These are phyloP conservation scores for Geranium incanum DNA, from an alignment of 441 rosid genomes.

Conservation along the genomic window DNA sequence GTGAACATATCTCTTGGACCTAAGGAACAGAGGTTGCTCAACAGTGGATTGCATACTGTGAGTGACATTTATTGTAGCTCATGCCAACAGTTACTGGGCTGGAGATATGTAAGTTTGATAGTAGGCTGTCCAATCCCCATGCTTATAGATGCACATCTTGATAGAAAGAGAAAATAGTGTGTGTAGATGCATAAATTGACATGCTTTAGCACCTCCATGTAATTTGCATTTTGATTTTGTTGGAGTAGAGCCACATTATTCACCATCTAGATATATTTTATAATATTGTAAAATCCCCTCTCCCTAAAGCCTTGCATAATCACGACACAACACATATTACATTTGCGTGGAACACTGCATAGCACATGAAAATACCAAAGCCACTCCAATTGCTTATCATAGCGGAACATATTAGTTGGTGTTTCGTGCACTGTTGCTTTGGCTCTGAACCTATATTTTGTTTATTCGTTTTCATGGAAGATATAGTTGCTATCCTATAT, in stretches of 20 bases:
- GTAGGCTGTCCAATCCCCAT: neutral
- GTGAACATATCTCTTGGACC: conserved; percentile 39
- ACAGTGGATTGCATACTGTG: conserved; percentile 36
- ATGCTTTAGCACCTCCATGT: no score
- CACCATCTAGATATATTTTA: no score
- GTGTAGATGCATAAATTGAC: neutral
- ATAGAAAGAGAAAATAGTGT: neutral
- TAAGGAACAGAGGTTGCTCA: conserved; percentile 27
- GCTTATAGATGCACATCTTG: neutral
- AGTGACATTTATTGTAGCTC: conserved; percentile 42
- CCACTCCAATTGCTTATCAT: neutral
- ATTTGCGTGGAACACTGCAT: no score
- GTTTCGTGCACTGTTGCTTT: neutral
- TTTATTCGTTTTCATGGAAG: neutral
- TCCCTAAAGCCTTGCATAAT: no score
- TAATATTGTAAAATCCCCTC: no score
- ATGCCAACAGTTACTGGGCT: conserved; percentile 37
- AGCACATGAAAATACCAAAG: neutral
- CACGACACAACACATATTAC: no score
- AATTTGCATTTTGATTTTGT: no score
- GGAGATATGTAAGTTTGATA: conserved; percentile 39
- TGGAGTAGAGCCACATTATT: no score
- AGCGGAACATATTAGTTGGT: neutral
- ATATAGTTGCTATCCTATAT: neutral
- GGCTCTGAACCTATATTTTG: neutral